Base-by-base conservation (phyloP, 2,329 filamentous ascomycete genomes). In the Diaporthe destruens region DNA sequence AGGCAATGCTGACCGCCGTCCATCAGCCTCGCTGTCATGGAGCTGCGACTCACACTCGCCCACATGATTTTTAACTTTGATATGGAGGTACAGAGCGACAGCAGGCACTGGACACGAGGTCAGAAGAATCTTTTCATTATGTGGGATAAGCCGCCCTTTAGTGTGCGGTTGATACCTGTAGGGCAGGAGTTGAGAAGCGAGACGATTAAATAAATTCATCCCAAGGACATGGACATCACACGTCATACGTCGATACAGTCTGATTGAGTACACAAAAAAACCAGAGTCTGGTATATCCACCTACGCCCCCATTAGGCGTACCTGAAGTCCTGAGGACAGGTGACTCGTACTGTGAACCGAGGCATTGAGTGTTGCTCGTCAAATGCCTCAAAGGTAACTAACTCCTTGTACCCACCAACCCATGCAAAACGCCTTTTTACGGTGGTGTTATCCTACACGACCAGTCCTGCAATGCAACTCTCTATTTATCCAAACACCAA, bases 1-100 rank as follows among this genome's bases (percentile, higher is more conserved):
- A 42, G 16, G 2, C 16, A 18, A 42, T 29, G 23, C 61, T 66
- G n/a, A 66, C 32, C 5, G 51, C n/a, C 9, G 0, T 1, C 16
- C 39, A 29, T 44, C 61, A 87, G 84, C 69, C 79, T 89, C 39
- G 86, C 86, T 4, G 86, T 85, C 69, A 80, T 84, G 34, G 86
- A 89, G 75, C 85, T 88, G 81, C 81, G 86, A 4, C 76, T 87
- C 8, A 84, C 87, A 49, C 76, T 88, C 8, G 82, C 84, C 0
- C 82, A 82, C 5, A 75, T 88, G 12, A 75, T 88, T 0, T 88
- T 81, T 77, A 85, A 84, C 63, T 89, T 87, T 75, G 86, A 88
- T 71, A 71, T 87, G 73, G 76, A 78, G 56, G 76, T 87, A 47
- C 80, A 80, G 0, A 77, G 82, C 6, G 80, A 82, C 23, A 80